Percentiles rank a stretch among this genome's conserved stretches.
Conservation (phyloP, 495 filamentous ascomycete species). For the Friedmanniomyces simplex region DNA sequence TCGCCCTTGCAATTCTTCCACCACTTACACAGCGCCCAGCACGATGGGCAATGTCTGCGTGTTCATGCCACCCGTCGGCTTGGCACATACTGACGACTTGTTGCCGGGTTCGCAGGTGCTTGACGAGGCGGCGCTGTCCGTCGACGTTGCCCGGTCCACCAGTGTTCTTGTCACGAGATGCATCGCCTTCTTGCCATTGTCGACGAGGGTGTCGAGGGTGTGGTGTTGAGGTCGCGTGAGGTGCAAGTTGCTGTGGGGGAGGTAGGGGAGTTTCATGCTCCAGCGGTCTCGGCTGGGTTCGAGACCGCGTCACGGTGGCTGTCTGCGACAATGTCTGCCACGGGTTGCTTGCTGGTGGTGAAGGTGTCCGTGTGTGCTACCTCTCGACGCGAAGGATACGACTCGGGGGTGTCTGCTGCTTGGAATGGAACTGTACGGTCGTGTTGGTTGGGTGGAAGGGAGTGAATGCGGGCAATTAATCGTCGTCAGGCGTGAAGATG, state of each 20-base stretch:
- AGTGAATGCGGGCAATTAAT: not conserved
- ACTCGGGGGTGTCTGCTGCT: not conserved
- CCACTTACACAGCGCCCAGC: slow-evolving; percentile 70
- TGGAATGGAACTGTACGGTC: not conserved
- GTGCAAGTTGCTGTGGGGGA: not conserved
- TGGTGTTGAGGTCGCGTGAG: not conserved
- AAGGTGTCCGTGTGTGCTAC: not conserved
- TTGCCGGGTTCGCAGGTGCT: slow-evolving; percentile 20
- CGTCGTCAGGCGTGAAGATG: not conserved
- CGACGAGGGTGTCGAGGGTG: not conserved
- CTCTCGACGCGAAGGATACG: not conserved
- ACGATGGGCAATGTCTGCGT: slow-evolving; percentile 66
- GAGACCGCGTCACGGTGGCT: not conserved
- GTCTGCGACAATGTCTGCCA: not conserved
- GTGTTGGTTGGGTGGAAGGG: not conserved
- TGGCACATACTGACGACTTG: slow-evolving; percentile 20
- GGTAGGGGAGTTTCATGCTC: slow-evolving; percentile 12
- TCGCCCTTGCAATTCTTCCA: slow-evolving; percentile 9
- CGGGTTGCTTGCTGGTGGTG: not conserved
- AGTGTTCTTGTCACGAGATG: slow-evolving; percentile 5
- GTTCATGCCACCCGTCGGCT: slow-evolving; percentile 12
- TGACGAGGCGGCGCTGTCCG: not conserved
- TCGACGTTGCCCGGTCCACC: slow-evolving; percentile 1
- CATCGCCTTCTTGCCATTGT: slow-evolving; percentile 7
- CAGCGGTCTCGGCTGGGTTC: not conserved